Conservation (phyloP, 495 filamentous ascomycete genomes). For the Lophiotrema nucula region DNA sequence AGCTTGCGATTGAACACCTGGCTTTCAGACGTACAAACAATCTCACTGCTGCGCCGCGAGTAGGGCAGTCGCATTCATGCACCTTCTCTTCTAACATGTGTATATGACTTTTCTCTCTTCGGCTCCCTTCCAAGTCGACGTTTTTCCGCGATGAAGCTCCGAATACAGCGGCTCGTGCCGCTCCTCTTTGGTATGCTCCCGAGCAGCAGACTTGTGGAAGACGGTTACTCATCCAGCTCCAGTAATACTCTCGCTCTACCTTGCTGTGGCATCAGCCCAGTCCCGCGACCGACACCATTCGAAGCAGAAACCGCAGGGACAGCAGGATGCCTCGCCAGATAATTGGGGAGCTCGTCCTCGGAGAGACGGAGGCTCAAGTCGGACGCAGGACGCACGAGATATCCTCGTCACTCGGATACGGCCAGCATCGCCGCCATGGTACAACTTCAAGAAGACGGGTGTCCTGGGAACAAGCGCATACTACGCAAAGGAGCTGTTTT, state of each 20-base stretch:
- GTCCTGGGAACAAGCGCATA: constrained; percentile 42
- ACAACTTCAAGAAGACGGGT: constrained; percentile 40
- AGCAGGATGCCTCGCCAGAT: neutral
- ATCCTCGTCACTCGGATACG: constrained; percentile 37
- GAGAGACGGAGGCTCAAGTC: constrained; percentile 18
- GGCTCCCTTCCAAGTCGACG: neutral
- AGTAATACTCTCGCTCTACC: constrained; percentile 24
- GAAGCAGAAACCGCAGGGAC: constrained; percentile 22
- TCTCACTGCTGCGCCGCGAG: neutral
- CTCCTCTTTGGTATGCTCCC: constrained; percentile 27
- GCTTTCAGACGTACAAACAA: constrained; percentile 16
- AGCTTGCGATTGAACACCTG: constrained; percentile 9
- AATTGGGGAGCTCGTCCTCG: constrained; percentile 29
- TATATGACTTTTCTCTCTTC: constrained; percentile 18
- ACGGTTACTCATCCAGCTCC: neutral
- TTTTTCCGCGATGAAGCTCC: constrained; percentile 22
- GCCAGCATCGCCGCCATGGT: constrained; percentile 34
- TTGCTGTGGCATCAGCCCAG: constrained; percentile 18
- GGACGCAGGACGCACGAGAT: neutral
- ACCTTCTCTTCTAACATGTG: constrained; percentile 2
- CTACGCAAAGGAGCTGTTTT: constrained; percentile 47
- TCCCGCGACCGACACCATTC: constrained; percentile 10
- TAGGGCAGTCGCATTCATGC: constrained; percentile 7
- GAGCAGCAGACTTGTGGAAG: neutral
- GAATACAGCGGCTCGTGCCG: constrained; percentile 33